Conservation (phyloP, 2,329 filamentous ascomycete species). For the Diaporthe longicolla region DNA sequence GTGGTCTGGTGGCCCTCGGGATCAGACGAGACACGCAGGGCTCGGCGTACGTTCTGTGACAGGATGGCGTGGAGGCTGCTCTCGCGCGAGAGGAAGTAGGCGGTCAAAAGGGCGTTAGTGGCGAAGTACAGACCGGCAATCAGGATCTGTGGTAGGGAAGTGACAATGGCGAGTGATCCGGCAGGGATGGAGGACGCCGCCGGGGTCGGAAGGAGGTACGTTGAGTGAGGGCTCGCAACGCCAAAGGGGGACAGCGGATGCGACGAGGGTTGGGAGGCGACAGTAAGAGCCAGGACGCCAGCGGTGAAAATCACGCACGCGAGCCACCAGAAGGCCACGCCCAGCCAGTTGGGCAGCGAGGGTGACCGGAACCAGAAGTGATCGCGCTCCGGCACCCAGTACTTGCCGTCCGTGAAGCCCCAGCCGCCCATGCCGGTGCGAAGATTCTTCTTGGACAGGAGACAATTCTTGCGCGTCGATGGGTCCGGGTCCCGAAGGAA, state of each 20-base stretch:
- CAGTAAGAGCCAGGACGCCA: constrained; percentile 55
- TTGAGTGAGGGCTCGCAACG: constrained; percentile 52
- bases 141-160: constrained; percentile 63
- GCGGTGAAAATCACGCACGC: constrained; percentile 55
- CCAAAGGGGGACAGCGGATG: constrained; percentile 55
- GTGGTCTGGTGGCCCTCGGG: constrained; percentile 61
- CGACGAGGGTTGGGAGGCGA: constrained; percentile 39
- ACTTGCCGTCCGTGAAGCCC: constrained; percentile 58
- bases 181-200: constrained; percentile 49
- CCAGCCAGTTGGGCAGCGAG: constrained; percentile 58
- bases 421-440: constrained; percentile 58
- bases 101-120: constrained; percentile 62
- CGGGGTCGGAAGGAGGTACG: constrained; percentile 49
- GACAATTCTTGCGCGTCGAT: constrained; percentile 59
- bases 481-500: constrained; percentile 63
- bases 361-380: constrained; percentile 63
- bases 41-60: constrained; percentile 36
- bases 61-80: constrained; percentile 58
- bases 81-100: constrained; percentile 66
- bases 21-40: constrained; percentile 61
- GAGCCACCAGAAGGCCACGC: constrained; percentile 57
- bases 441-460: constrained; percentile 63
- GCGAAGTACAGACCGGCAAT: constrained; percentile 63
- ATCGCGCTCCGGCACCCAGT: constrained; percentile 55
- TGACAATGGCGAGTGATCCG: constrained; percentile 52